phyloP scores from a whole-genome alignment of 768 basidiomycete genomes.

The Lentinula aciculospora region DNA sequence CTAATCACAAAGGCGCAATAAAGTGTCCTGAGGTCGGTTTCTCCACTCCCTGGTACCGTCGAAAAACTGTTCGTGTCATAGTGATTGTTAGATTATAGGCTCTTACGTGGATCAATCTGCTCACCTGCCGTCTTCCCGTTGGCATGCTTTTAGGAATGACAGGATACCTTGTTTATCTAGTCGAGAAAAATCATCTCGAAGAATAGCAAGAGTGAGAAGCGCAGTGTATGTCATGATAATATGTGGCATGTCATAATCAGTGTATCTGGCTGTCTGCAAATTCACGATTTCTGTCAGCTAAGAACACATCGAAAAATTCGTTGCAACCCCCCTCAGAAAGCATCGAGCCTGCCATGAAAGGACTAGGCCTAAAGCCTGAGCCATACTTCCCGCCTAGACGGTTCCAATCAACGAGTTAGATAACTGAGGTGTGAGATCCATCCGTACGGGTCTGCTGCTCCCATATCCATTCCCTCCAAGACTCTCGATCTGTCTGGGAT shows the following conservation, averaged over 20 bases:
- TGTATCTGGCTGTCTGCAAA: slow-evolving; percentile 18
- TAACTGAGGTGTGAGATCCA: slow-evolving; percentile 6
- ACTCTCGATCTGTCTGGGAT: slow-evolving; percentile 44
- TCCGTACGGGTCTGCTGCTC: slow-evolving; percentile 63
- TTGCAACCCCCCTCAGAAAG: slow-evolving; percentile 12
- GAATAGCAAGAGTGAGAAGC: slow-evolving; percentile 72
- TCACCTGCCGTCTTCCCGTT: slow-evolving; percentile 81
- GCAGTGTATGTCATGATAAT: slow-evolving; percentile 95
- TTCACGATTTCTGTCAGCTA: background rate
- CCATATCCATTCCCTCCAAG: slow-evolving; percentile 88
- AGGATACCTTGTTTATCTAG: slow-evolving; percentile 69
- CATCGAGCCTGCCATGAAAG: slow-evolving; percentile 51
- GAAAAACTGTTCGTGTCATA: slow-evolving; percentile 49
- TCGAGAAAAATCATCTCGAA: slow-evolving; percentile 76
- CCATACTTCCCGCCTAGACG: slow-evolving; percentile 49
- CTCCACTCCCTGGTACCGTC: slow-evolving; percentile 58
- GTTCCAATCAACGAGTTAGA: slow-evolving; percentile 8
- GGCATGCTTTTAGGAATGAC: slow-evolving; percentile 64
- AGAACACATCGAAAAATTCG: slow-evolving; percentile 2
- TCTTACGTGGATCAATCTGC: slow-evolving; percentile 10
- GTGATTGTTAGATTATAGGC: background rate
- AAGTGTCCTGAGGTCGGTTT: slow-evolving; percentile 76
- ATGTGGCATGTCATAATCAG: slow-evolving; percentile 66
- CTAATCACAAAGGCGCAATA: slow-evolving; percentile 88
- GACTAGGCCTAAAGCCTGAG: slow-evolving; percentile 69